Evolutionary conservation across 2,329 filamentous ascomycete genomes (phyloP).

Genomic region (Fusarium sp.): DNA sequence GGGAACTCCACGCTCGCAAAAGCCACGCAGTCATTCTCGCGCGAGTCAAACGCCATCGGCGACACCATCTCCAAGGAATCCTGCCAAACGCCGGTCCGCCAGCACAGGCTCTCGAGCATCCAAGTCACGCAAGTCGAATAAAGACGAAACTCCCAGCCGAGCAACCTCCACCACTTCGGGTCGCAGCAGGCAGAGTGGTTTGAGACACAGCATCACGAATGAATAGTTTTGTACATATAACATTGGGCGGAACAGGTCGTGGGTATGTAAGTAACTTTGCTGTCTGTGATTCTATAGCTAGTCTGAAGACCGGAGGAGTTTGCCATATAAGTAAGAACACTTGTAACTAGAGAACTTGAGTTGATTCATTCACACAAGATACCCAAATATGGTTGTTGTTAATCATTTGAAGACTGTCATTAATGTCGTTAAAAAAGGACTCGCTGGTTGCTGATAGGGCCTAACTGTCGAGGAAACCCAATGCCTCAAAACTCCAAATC

Average conservation of each 20-base stretch:
- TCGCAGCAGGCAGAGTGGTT: constrained; percentile 27
- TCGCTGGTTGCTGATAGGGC: constrained; percentile 14
- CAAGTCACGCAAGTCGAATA: constrained; percentile 15
- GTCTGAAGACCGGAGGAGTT: not conserved
- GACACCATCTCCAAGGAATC: not conserved
- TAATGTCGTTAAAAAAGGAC: constrained; percentile 26
- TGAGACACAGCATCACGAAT: constrained; percentile 22
- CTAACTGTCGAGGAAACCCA: constrained; percentile 15
- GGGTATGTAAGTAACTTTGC: not conserved
- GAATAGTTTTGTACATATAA: not conserved
- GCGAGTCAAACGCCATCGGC: constrained; percentile 8
- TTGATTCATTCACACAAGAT: not conserved
- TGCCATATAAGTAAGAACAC: not conserved
- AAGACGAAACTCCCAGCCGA: constrained; percentile 6
- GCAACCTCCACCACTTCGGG: constrained; percentile 6
- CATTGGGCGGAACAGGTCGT: not conserved
- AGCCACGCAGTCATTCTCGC: constrained; percentile 18
- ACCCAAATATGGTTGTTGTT: not conserved
- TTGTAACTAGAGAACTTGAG: not conserved
- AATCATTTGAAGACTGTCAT: constrained; percentile 22
- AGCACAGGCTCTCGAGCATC: constrained; percentile 28
- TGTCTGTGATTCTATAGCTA: not conserved
- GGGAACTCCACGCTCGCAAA: not conserved
- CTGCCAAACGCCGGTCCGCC: constrained; percentile 19
- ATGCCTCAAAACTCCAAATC: constrained; percentile 42